phyloP scores from a whole-genome alignment of 1,284 basidiomycete genomes.

The Leccinum laetum region DNA sequence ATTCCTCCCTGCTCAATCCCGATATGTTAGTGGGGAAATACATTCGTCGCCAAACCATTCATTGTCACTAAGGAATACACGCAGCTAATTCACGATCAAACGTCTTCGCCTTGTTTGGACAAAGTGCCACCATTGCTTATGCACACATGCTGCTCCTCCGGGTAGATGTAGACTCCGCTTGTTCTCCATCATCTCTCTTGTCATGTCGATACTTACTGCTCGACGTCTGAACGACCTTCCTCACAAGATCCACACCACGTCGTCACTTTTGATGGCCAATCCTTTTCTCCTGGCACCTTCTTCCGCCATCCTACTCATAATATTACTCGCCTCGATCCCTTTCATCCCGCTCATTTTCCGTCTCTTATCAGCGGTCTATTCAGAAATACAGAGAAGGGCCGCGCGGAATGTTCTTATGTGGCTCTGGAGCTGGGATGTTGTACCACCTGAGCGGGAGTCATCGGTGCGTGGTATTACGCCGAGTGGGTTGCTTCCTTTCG shows the following conservation, averaged over 20 bases:
- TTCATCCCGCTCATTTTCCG: constrained; percentile 86
- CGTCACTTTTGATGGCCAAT: constrained; percentile 75
- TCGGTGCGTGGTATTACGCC: constrained; percentile 93
- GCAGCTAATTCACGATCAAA: constrained; percentile 95
- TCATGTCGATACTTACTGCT: constrained; percentile 70
- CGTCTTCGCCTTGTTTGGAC: constrained; percentile 90
- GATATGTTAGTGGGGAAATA: constrained; percentile 94
- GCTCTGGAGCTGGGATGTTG: constrained; percentile 92
- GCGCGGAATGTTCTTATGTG: constrained; percentile 70
- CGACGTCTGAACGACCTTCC: constrained; percentile 70
- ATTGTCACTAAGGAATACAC: constrained; percentile 89
- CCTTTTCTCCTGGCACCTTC: constrained; percentile 80
- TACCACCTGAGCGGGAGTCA: constrained; percentile 78
- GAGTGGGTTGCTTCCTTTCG: constrained; percentile 49
- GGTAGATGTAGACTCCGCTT: constrained; percentile 65
- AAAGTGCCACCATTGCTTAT: constrained; percentile 78
- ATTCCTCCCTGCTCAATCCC: constrained; percentile 86
- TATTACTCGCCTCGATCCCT: constrained; percentile 78
- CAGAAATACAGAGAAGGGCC: constrained; percentile 30
- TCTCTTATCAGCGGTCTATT: constrained; percentile 75
- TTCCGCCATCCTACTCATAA: constrained; percentile 42
- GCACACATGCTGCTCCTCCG: constrained; percentile 76
- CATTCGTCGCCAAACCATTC: constrained; percentile 95
- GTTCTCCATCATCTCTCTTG: constrained; percentile 76
- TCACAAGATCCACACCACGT: constrained; percentile 66